Percentiles rank a stretch among this genome's conserved stretches.
Conservation (phyloP, 2,329 filamentous ascomycete species). For the Aspergillus nomiae region DNA sequence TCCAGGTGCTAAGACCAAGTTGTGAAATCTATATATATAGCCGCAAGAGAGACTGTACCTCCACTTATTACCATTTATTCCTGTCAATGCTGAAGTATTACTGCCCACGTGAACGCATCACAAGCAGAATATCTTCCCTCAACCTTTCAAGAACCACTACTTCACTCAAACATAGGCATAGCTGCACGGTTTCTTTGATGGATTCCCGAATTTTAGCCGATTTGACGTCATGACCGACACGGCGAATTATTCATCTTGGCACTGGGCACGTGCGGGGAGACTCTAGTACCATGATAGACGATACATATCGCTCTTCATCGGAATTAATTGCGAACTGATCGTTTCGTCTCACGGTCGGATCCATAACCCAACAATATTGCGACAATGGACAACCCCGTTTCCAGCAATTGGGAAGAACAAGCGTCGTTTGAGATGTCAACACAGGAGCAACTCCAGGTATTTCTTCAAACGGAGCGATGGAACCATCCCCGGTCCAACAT, state of each 20-base stretch:
- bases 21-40: neutral
- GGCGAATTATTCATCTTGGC: neutral
- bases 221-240: neutral
- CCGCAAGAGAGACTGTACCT: neutral
- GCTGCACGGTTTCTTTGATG: neutral
- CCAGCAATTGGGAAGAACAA: neutral
- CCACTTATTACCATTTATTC: neutral
- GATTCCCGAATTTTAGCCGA: neutral
- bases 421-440: neutral
- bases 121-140: neutral
- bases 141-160: neutral
- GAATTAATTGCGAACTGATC: neutral
- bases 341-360: neutral
- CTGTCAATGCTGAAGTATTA: neutral
- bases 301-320: neutral
- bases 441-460: neutral
- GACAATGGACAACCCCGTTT: too few relatives aligned
- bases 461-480: neutral
- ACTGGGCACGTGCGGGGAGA: neutral
- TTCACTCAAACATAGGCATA: neutral
- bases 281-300: neutral
- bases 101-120: neutral
- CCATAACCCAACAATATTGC: neutral
- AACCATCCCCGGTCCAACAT: constrained; percentile 6
- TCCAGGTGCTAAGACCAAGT: neutral